Evolutionary conservation across 805 yeast species (phyloP).

Genomic region (Myxozyma lipomycoides): DNA sequence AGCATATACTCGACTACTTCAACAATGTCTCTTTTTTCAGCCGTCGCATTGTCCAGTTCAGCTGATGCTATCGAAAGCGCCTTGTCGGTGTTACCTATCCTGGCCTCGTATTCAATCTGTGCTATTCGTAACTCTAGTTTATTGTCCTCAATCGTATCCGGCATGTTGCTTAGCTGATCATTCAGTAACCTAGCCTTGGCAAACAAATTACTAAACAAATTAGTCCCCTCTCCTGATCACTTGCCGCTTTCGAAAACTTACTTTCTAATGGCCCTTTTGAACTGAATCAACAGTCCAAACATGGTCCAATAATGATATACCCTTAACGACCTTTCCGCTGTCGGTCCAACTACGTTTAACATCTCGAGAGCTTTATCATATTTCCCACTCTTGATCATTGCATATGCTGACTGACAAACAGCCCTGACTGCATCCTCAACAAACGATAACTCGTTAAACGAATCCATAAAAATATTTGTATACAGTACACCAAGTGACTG

Average conservation of each 20-base stretch:
- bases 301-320: conserved; percentile 10
- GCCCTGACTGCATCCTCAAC: conserved; percentile 10
- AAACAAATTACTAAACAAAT: conserved; percentile 2
- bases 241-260: not conserved
- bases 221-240: not conserved
- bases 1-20: not conserved
- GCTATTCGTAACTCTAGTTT: conserved; percentile 7
- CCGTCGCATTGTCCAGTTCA: not conserved
- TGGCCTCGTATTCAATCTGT: conserved; percentile 4
- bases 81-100: conserved; percentile 3
- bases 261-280: conserved; percentile 11
- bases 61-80: conserved; percentile 2
- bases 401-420: conserved; percentile 14
- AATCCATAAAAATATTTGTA: not conserved
- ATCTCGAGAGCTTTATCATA: conserved; percentile 3
- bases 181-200: not conserved
- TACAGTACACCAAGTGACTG: conserved; percentile 6
- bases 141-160: conserved; percentile 3
- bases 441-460: not conserved
- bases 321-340: conserved; percentile 3
- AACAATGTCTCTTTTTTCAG: not conserved
- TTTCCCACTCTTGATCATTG: conserved; percentile 1
- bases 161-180: conserved; percentile 1
- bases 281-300: conserved; percentile 7
- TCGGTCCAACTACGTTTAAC: not conserved